Conservation (phyloP, 768 basidiomycete genomes). For the Scleroderma bovista region DNA sequence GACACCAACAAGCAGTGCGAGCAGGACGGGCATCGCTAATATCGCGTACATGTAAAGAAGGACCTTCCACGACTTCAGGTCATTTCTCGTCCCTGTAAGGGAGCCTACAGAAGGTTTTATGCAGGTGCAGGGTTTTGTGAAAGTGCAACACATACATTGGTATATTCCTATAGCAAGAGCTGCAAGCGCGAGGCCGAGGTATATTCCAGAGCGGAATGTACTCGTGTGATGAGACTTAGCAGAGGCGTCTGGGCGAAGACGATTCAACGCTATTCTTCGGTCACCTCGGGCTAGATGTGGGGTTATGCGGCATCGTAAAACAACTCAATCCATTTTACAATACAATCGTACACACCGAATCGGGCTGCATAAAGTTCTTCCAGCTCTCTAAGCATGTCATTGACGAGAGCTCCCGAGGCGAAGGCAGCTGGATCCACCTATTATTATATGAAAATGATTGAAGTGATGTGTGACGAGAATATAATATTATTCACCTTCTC, state of each 20-base stretch:
- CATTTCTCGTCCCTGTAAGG: constrained; percentile 42
- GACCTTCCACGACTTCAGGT: constrained; percentile 64
- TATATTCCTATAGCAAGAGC: constrained; percentile 59
- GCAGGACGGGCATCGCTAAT: constrained; percentile 67
- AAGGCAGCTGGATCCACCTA: constrained; percentile 69
- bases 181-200: constrained; percentile 68
- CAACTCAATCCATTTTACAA: not conserved
- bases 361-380: constrained; percentile 71
- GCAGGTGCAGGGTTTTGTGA: not conserved
- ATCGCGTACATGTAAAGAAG: constrained; percentile 77
- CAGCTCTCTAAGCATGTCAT: constrained; percentile 65
- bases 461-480: not conserved
- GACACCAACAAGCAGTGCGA: constrained; percentile 72
- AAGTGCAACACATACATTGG: constrained; percentile 37
- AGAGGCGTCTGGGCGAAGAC: constrained; percentile 50
- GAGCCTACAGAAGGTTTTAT: constrained; percentile 39
- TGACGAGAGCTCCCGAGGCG: constrained; percentile 54
- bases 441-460: not conserved
- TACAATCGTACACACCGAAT: constrained; percentile 55
- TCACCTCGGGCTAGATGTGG: constrained; percentile 53
- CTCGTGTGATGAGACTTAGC: constrained; percentile 62
- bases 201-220: constrained; percentile 69
- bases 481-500: constrained; percentile 54
- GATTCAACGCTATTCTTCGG: constrained; percentile 65
- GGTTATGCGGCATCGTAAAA: not conserved